Evolutionary conservation across 768 basidiomycete species (phyloP).

Genomic region (Russula ochroleuca): DNA sequence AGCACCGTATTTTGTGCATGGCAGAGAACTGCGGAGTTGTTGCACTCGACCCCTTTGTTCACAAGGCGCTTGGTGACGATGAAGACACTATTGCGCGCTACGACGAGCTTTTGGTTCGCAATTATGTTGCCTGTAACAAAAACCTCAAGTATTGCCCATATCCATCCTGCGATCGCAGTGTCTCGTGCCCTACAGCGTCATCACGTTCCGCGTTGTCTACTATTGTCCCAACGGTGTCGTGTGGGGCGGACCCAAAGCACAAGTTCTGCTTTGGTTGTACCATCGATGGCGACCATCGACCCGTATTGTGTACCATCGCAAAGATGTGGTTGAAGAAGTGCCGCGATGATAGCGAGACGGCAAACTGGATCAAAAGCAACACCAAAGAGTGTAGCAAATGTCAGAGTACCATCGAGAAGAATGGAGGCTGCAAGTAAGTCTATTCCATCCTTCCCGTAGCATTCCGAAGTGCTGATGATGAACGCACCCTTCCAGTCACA

Average conservation of each 20-base stretch:
- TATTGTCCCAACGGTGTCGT: slow-evolving; percentile 85
- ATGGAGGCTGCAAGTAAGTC: slow-evolving; percentile 98
- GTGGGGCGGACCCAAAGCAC: slow-evolving; percentile 64
- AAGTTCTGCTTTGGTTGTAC: slow-evolving; percentile 94
- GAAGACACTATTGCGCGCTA: slow-evolving; percentile 60
- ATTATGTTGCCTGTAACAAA: slow-evolving; percentile 82
- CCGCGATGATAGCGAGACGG: slow-evolving; percentile 94
- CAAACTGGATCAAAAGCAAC: slow-evolving; percentile 99
- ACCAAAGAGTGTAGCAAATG: slow-evolving; percentile 98
- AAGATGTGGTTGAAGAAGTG: slow-evolving; percentile 97
- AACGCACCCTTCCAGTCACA: slow-evolving; percentile 60
- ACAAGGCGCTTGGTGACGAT: slow-evolving; percentile 52
- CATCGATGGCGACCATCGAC: slow-evolving; percentile 85
- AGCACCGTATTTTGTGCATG: slow-evolving; percentile 73
- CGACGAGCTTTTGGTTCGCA: slow-evolving; percentile 80
- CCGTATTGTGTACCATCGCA: slow-evolving; percentile 83
- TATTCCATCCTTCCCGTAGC: slow-evolving; percentile 10
- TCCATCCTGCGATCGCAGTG: slow-evolving; percentile 90
- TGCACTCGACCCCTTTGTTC: slow-evolving; percentile 60
- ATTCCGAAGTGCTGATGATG: slow-evolving; percentile 16
- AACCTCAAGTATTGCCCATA: slow-evolving; percentile 93
- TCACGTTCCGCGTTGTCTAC: slow-evolving; percentile 67
- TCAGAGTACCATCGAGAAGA: slow-evolving; percentile 99
- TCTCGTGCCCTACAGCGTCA: slow-evolving; percentile 81
- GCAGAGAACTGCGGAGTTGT: slow-evolving; percentile 67